Evolutionary conservation across 139 green algal genomes (phyloP).

Genomic region (Chlamydomonas sp.): DNA sequence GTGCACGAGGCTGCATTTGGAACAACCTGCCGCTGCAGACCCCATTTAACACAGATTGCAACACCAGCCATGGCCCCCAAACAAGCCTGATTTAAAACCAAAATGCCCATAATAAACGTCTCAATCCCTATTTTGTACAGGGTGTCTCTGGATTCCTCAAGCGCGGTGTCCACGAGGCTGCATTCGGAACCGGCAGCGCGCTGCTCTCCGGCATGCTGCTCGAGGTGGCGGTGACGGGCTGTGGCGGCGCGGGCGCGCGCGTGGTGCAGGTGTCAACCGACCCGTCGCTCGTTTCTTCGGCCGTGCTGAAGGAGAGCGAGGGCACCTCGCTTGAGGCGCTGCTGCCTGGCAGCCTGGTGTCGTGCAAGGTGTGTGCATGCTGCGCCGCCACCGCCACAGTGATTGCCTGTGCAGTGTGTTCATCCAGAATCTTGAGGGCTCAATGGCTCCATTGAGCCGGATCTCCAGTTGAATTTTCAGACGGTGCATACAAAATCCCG

Average conservation of each 20-base stretch:
- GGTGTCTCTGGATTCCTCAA: constrained; percentile 57
- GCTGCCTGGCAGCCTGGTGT: constrained; percentile 76
- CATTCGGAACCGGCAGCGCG: constrained; percentile 22
- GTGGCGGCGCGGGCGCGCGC: constrained; percentile 2
- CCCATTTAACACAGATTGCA: not conserved
- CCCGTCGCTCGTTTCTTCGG: constrained; percentile 15
- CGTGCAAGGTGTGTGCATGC: constrained; percentile 45
- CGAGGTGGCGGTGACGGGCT: constrained; percentile 37
- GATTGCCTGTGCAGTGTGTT: too few relatives aligned
- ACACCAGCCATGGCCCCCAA: constrained; percentile 30
- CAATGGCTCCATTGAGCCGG: too few relatives aligned
- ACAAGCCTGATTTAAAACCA: too few relatives aligned
- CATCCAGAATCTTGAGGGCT: too few relatives aligned
- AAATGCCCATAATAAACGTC: too few relatives aligned
- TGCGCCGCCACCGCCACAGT: too few relatives aligned
- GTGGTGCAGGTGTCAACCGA: constrained; percentile 3
- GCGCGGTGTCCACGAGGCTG: constrained; percentile 22
- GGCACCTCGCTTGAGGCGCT: constrained; percentile 60
- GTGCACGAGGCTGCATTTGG: not conserved
- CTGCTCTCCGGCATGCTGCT: constrained; percentile 40
- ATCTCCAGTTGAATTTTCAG: too few relatives aligned
- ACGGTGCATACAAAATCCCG: too few relatives aligned
- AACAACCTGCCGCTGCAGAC: not conserved
- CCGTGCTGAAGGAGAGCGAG: constrained; percentile 34
- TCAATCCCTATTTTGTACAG: constrained; percentile 29